Conservation (phyloP, 164 flowering plant species). For the Hamamelis virginiana region DNA sequence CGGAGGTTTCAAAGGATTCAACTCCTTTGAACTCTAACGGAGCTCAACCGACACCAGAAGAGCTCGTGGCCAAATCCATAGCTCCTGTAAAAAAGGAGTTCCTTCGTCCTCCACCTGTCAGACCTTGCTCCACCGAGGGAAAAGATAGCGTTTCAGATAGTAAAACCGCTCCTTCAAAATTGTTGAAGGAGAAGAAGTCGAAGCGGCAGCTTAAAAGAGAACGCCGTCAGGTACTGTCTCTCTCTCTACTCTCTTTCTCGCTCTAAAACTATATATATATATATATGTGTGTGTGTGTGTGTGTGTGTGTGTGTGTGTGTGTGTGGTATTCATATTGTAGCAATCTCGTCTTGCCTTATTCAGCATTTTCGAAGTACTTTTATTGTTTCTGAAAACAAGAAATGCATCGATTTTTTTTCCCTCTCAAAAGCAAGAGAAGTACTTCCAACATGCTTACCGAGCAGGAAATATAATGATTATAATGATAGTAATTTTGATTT, state of each 20-base stretch:
- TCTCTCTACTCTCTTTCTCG: not conserved
- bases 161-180: slow-evolving; percentile 21
- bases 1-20: not conserved
- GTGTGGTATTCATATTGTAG: no score
- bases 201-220: slow-evolving; percentile 85
- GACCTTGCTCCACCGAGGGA: slow-evolving; percentile 23
- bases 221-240: slow-evolving; percentile 53
- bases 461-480: no score
- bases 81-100: slow-evolving; percentile 80
- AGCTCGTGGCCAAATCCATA: slow-evolving; percentile 72
- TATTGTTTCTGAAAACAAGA: no score
- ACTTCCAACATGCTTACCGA: no score
- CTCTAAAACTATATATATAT: not conserved
- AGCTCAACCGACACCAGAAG: slow-evolving; percentile 42
- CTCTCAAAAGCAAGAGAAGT: no score
- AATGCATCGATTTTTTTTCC: no score
- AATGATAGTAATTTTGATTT: no score
- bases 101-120: slow-evolving; percentile 67
- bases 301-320: no score
- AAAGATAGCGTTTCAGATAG: slow-evolving; percentile 22
- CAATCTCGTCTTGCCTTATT: no score
- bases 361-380: no score
- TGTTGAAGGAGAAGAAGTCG: slow-evolving; percentile 74
- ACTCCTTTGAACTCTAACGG: slow-evolving; percentile 11
- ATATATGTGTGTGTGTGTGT: no score